Evolutionary conservation across 2,329 filamentous ascomycete genomes (phyloP), one percentile per base, ranked within the genome.

Genomic region (Colletotrichum acutatum): DNA sequence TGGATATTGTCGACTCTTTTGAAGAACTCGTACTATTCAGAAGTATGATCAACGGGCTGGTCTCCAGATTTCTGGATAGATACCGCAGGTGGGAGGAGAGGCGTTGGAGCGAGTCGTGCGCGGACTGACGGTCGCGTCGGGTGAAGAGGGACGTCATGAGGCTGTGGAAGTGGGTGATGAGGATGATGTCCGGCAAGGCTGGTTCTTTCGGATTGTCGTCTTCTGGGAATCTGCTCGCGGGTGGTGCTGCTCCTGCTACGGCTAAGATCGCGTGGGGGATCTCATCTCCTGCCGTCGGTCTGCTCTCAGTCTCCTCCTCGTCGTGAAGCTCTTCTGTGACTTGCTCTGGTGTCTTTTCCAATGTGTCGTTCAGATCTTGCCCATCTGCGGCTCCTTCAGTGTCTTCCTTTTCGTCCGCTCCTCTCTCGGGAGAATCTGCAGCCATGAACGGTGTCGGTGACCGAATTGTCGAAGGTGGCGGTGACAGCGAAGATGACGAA

Each of bases 161-260:
- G 19, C 82, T 76, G 2, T 87, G 86, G 77, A 89, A 85, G 79
- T 90, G 87, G 8, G 89, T 89, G 66, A 91, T 80, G 66, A 91
- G 81, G 58, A 91, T 83, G 52, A 91, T 79, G 67, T 86, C 84
- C 8, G 85, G 85, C 14, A 77, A 66, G n/a, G 65, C 37, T 5
- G 54, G 37, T 30, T 24, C 37, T n/a, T 26, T 57, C 49, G 59
- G 22, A 67, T 56, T 24, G 46, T 24, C 57, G 46, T 24, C 57
- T 46, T 34, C 12, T 59, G 65, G 14, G 28, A 42, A 52, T 8
- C 12, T n/a, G 32, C n/a, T 57, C 19, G n/a, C 3, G 7, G 42
- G 7, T 9, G 28, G 28, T 8, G 6, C 28, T 30, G 42, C 19
- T n/a, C n/a, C n/a, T 49, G 42, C 42, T 19, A 49, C 6, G 16